Evolutionary conservation across 192 early-diverging fungal species (phyloP).

Genomic region (Coemansia sp.): DNA sequence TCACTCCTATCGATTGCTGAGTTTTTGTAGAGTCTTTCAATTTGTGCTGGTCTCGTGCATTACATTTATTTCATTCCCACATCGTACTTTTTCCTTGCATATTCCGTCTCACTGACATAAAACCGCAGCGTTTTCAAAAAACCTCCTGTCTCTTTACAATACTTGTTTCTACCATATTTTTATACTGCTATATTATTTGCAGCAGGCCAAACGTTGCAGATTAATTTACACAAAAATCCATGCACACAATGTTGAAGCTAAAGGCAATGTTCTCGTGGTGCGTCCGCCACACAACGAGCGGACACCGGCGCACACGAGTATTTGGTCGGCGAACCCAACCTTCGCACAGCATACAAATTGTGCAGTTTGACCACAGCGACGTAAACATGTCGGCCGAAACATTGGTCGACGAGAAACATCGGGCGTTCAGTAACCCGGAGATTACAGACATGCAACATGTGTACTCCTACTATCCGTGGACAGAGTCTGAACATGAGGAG

Average conservation of each 20-base stretch:
- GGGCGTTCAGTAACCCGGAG: slow-evolving; percentile 31
- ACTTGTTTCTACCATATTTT: background rate
- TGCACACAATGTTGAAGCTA: slow-evolving; percentile 13
- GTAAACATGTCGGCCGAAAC: slow-evolving; percentile 33
- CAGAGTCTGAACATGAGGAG: slow-evolving; percentile 47
- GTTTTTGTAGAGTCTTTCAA: background rate
- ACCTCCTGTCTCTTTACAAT: background rate
- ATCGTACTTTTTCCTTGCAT: slow-evolving; percentile 1
- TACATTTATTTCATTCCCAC: slow-evolving; percentile 2
- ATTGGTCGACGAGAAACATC: slow-evolving; percentile 36
- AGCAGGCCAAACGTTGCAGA: no score
- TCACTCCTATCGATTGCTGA: background rate
- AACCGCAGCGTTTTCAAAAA: background rate
- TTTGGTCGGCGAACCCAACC: slow-evolving; percentile 25
- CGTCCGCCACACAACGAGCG: slow-evolving; percentile 17
- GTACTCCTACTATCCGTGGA: slow-evolving; percentile 52
- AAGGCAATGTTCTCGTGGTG: slow-evolving; percentile 44
- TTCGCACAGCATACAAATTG: background rate
- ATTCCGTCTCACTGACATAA: background rate
- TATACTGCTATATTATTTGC: background rate
- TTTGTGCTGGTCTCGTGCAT: background rate
- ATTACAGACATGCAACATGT: slow-evolving; percentile 27
- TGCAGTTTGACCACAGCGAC: background rate
- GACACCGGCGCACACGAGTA: slow-evolving; percentile 19
- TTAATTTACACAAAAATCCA: background rate